phyloP scores from a whole-genome alignment of 306 rosid genomes.

The Vicia villosa region DNA sequence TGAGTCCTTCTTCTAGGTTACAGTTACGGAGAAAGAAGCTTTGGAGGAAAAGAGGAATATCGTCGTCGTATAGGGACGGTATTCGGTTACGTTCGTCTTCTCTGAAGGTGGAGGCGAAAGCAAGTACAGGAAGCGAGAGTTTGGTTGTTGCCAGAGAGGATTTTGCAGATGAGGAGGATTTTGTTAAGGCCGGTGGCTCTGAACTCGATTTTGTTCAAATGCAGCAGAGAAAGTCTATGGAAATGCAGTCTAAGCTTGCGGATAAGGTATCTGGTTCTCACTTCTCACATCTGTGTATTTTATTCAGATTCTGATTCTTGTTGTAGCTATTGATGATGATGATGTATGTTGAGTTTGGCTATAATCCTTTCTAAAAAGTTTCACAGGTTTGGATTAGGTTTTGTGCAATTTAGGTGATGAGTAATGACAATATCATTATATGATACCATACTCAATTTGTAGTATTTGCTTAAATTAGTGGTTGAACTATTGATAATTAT shows the following conservation, averaged over 20 bases:
- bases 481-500: too few species aligned
- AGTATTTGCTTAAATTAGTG: too few species aligned
- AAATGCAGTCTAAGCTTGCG: slow-evolving; percentile 79
- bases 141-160: slow-evolving; percentile 65
- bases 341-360: too few species aligned
- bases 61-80: neutral
- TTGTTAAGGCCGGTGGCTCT: slow-evolving; percentile 79
- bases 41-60: slow-evolving; percentile 28
- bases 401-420: neutral
- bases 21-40: slow-evolving; percentile 39
- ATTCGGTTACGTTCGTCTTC: slow-evolving; percentile 42
- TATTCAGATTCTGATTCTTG: neutral
- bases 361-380: too few species aligned
- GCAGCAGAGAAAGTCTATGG: slow-evolving; percentile 91
- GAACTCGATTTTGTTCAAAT: slow-evolving; percentile 88
- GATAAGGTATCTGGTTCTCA: slow-evolving; percentile 68
- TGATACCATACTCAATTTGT: too few species aligned
- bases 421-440: too few species aligned
- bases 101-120: slow-evolving; percentile 49
- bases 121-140: slow-evolving; percentile 67
- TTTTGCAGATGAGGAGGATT: slow-evolving; percentile 84
- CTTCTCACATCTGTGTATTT: slow-evolving; percentile 16
- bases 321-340: too few species aligned
- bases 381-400: neutral
- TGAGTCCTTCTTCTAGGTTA: slow-evolving; percentile 42